Base-by-base conservation (phyloP, 805 yeast species). In the Pichia ethanolica region DNA sequence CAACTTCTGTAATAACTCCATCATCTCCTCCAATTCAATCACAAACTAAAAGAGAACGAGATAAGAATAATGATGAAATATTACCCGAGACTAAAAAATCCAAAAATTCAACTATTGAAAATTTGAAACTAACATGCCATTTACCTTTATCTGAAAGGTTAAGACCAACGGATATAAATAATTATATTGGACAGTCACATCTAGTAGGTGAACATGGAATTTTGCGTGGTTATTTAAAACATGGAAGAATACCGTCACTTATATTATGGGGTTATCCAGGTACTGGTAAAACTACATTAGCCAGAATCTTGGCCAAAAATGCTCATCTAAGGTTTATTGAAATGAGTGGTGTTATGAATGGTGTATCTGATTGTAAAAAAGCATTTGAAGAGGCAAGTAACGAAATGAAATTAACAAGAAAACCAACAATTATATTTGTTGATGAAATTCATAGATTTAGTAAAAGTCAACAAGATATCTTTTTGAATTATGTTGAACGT, bases 231-330 rank as follows among this genome's bases (percentile, higher is more conserved):
- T 86, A 86, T 52, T 72, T 90, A 2, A 72, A 75, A 36, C 67
- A 75, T 66, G 79, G 83, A n/a, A 70, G 73, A 43, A 70, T 86
- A 7, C 97, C 97, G 1, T 89, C 97, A 0, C 74, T 93, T 80
- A 80, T 93, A 2, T 68, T 93, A 5, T 86, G 93, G 86, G 99
- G 99, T 0, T 96, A 96, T 0, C 95, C 97, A 2, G 99, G 99
- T 0, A 90, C 89, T 3, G 91, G 93, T 73, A 93, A 93, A 62
- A 93, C 99, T 0, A 84, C 97, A 0, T 62, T 93, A 30, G 71
- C 71, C 3, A 56, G 75, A 39, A 75, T 83, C 35, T 66, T 86
- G n/a, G 82, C 89, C 0, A 60, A 67, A 13, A 67, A 71, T n/a
- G 68, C 79, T 2, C 70, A 72, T 41, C 71, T 80, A 42, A 71